A percentile compares a stretch with the other conserved stretches of the same genome.
These are phyloP conservation scores for Geoglossum glabrum DNA, from an alignment of 495 filamentous ascomycete genomes.

Conservation along the genomic window DNA sequence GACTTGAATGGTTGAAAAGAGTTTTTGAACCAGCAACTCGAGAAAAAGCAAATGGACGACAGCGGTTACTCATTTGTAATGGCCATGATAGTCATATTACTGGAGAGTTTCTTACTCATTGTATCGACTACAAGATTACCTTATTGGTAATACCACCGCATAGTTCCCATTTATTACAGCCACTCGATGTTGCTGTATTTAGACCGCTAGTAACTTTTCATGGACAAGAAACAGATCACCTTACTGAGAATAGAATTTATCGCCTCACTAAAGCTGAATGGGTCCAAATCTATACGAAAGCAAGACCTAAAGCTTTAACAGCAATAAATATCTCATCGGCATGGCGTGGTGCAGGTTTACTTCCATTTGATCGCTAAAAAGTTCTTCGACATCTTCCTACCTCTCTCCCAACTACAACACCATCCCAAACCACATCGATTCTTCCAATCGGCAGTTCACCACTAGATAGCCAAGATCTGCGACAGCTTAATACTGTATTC, in stretches of 20 bases:
- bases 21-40: constrained; percentile 8
- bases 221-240: no score
- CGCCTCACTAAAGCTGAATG: neutral
- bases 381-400: no score
- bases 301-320: neutral
- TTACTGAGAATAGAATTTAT: neutral
- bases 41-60: constrained; percentile 6
- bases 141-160: constrained; percentile 4
- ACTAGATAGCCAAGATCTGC: no score
- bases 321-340: neutral
- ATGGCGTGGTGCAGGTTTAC: neutral
- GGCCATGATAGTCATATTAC: constrained; percentile 4
- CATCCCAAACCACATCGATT: no score
- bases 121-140: constrained; percentile 4
- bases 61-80: constrained; percentile 6
- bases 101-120: constrained; percentile 1
- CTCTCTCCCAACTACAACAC: no score
- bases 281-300: neutral
- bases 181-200: no score
- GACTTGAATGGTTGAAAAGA: constrained; percentile 7
- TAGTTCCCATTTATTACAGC: no score
- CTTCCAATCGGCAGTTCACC: no score
- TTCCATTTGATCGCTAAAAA: no score
- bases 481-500: no score
- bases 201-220: no score